Percentiles rank a stretch among this genome's conserved stretches.
These are phyloP conservation scores for Ustilaginoidea virens DNA, from an alignment of 2,329 filamentous ascomycete species.

Conservation along the genomic window DNA sequence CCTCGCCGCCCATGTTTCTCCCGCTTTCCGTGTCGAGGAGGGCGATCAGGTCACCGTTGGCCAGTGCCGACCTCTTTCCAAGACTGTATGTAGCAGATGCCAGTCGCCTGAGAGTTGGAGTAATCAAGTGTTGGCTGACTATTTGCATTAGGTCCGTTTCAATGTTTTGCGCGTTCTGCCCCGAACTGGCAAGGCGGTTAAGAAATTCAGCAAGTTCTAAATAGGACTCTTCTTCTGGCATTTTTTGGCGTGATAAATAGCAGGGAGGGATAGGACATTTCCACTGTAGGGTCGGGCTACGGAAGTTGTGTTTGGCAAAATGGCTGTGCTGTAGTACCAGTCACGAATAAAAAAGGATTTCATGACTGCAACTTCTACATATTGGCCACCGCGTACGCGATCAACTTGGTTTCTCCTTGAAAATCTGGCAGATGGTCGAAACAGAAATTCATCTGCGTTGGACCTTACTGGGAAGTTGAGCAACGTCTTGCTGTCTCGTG, in stretches of 20 bases:
- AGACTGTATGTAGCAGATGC: constrained; percentile 67
- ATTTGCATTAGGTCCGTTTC: constrained; percentile 76
- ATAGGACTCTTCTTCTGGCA: constrained; percentile 31
- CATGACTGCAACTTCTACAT: constrained; percentile 19
- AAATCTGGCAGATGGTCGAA: too few relatives aligned
- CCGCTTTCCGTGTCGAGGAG: constrained; percentile 99
- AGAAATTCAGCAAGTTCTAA: constrained; percentile 99
- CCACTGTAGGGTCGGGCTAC: constrained; percentile 24
- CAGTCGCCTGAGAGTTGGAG: neutral
- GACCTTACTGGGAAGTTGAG: too few relatives aligned
- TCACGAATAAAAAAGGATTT: constrained; percentile 24
- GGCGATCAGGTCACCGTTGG: constrained; percentile 99
- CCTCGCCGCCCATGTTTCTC: constrained; percentile 95
- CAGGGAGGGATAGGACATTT: constrained; percentile 20
- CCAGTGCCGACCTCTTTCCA: constrained; percentile 97
- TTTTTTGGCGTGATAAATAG: constrained; percentile 39
- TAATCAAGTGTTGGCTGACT: constrained; percentile 10
- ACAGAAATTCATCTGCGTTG: too few relatives aligned
- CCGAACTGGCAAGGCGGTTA: constrained; percentile 92
- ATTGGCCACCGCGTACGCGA: neutral
- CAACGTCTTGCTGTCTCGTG: too few relatives aligned
- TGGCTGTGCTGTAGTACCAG: constrained; percentile 30
- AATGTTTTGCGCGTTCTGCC: constrained; percentile 98
- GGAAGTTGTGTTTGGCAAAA: constrained; percentile 23
- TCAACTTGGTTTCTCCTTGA: too few relatives aligned